Base-by-base conservation (phyloP, 371 early-diverging fungal genomes). In the Mortierella sp. region DNA sequence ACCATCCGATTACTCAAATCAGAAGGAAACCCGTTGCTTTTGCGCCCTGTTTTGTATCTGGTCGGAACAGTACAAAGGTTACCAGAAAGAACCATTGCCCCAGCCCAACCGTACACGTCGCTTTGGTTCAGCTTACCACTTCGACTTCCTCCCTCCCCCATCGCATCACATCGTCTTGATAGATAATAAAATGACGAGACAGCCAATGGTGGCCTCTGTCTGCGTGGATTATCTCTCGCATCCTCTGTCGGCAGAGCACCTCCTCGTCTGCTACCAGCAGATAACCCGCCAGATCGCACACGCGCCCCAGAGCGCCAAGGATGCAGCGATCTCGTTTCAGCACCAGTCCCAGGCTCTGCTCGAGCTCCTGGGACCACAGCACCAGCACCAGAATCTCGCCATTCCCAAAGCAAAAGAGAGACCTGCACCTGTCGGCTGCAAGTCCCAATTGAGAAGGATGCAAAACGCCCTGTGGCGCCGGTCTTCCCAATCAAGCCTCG, bases 171-270 rank as follows among this genome's bases (percentile, higher is more conserved):
- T n/a, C n/a, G 12, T 23, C 19, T 17, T 23, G 50, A 48, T 24
- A 50, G 1, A 60, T 9, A 27, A 37, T n/a, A 49, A 42, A 39
- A 75, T 75, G 76, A 69, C 76, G 30, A 75, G 76, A 52, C 76
- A 75, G 28, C 69, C 69, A 21, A 47, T 75, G 61, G 61, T 75
- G 48, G 69, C 76, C 42, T 64, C 76, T 17, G 60, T 75, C 23
- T 75, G 69, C 43, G 76, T 75, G 41, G 76, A 75, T 54, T 75
- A 75, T 34, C 70, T 75, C 52, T 75, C 76, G 3, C 76, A 75
- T 30, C 76, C 76, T n/a, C 61, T 75, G 46, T 75, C 76, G 6
- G 52, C 70, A 8, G 69, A 75, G 24, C 60, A 69, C 27, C 52
- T 75, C 15, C 56, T 75, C 28, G 61, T 75, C 34, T 75, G 76